Conservation (phyloP, 805 yeast genomes). For the Suhomyces sp. region DNA sequence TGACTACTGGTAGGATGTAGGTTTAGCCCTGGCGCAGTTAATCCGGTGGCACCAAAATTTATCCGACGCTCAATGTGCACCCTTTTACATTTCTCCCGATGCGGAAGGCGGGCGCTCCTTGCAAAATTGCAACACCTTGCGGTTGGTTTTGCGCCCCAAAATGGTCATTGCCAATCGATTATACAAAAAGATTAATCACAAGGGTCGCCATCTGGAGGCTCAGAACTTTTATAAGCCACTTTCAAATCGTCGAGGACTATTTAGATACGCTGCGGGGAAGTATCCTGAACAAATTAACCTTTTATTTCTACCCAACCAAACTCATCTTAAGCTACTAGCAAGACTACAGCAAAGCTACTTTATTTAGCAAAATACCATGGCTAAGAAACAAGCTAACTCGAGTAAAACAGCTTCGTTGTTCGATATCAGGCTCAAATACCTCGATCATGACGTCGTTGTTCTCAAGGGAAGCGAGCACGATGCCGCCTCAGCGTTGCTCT, state of each 20-base stretch:
- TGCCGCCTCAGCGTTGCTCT: slow-evolving; percentile 70
- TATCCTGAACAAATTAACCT: neutral
- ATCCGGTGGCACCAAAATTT: neutral
- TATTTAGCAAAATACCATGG: too few relatives aligned
- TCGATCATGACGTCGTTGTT: slow-evolving; percentile 75
- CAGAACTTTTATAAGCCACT: neutral
- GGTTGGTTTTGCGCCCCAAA: neutral
- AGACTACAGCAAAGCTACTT: too few relatives aligned
- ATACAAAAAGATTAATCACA: neutral
- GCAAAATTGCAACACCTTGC: neutral
- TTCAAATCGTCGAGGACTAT: neutral
- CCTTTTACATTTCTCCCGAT: neutral
- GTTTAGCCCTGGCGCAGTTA: too few relatives aligned
- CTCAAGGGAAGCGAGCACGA: slow-evolving; percentile 75
- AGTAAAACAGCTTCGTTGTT: slow-evolving; percentile 33
- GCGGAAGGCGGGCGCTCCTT: neutral
- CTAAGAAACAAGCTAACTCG: slow-evolving; percentile 15
- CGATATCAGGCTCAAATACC: slow-evolving; percentile 57
- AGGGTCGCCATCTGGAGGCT: neutral
- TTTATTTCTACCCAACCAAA: too few relatives aligned
- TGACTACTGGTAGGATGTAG: too few relatives aligned
- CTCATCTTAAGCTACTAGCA: too few relatives aligned
- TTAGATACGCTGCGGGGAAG: neutral
- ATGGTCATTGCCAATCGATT: neutral
- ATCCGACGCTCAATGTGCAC: neutral